Percentiles rank a stretch among this genome's conserved stretches.
Conservation (phyloP, 108 stramenopile species). For the Pinguiococcus pyrenoidosus region DNA sequence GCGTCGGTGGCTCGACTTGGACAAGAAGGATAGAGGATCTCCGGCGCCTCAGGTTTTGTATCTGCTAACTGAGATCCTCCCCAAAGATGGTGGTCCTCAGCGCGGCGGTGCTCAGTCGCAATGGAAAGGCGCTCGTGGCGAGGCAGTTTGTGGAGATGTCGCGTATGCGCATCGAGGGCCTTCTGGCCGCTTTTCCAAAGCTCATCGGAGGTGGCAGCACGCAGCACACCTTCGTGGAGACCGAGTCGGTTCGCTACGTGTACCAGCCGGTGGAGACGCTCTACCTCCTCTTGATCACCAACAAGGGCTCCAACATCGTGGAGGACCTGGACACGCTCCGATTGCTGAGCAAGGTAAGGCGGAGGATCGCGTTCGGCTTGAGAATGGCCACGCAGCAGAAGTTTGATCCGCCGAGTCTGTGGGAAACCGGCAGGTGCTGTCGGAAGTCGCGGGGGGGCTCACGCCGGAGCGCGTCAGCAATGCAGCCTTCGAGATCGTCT, state of each 20-base stretch:
- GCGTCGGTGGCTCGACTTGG: no score
- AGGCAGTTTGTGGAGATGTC: conserved; percentile 99
- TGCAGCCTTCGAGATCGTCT: conserved; percentile 89
- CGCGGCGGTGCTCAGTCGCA: conserved; percentile 8
- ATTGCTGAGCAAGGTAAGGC: conserved; percentile 67
- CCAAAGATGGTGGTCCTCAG: conserved; percentile 29
- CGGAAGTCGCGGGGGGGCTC: conserved; percentile 78
- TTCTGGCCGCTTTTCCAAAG: conserved; percentile 98
- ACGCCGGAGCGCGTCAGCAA: conserved; percentile 77
- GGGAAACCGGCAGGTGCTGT: no score
- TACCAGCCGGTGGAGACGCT: conserved; percentile 95
- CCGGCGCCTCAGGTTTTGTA: no score
- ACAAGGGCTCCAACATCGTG: conserved; percentile 66
- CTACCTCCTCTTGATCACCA: conserved; percentile 88
- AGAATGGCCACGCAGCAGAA: no score
- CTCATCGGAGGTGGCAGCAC: conserved; percentile 64
- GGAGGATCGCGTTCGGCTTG: no score
- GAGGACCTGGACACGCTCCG: conserved; percentile 94
- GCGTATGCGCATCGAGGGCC: conserved; percentile 78
- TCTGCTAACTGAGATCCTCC: no score
- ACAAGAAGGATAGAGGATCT: no score
- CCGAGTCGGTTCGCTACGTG: conserved; percentile 92
- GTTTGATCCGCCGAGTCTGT: no score
- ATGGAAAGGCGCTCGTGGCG: conserved; percentile 54
- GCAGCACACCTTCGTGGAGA: conserved; percentile 95